Base-by-base conservation (phyloP, 352 stramenopile species). In the Phytophthora europaea region DNA sequence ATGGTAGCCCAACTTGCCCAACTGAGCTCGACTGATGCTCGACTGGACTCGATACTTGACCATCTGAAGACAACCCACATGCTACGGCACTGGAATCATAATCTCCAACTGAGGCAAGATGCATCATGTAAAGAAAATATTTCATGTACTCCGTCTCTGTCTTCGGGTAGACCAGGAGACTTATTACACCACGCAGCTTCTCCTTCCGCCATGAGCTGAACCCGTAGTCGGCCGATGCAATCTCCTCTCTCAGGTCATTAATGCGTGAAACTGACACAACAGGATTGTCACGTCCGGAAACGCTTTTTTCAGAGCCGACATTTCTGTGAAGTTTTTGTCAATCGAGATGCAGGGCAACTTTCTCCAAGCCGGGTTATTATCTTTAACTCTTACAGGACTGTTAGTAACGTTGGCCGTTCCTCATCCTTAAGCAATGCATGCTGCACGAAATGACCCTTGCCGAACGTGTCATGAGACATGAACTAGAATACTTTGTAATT, bases 241-340 rank as follows among this genome's bases (percentile, higher is more conserved):
- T 62, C 15, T 72, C 33, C 20, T 76, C 61, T 6, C 43, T 38
- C n/a, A 78, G 52, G 7, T 70, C 40, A 73, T 78, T 2, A 78
- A 45, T 0, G 75, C 73, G 22, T 78, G 70, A 26, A 79, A 81
- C 26, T 81, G 63, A 31, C 73, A 81, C 6, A 84, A 18, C 13
- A 81, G 34, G 1, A 84, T 51, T 4, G 53, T 72, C 9, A 64
- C 70, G 1, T 40, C 31, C 0, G 61, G 65, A 40, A 81, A 72
- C 0, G 15, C 50, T n/a, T 22, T n/a, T n/a, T 71, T 62, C 22
- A 78, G 43, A 12, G 63, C 60, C 12, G 20, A 58, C 15, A 78
- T 58, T 45, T 81, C 70, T 0, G 57, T 78, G 53, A 84, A 81
- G 15, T 75, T 67, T 34, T 80, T 72, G 38, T 78, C 62, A 5